Evolutionary conservation across 352 stramenopile genomes (phyloP), one percentile per base, ranked within the genome.

Genomic region (Globisporangium cystogenes): DNA sequence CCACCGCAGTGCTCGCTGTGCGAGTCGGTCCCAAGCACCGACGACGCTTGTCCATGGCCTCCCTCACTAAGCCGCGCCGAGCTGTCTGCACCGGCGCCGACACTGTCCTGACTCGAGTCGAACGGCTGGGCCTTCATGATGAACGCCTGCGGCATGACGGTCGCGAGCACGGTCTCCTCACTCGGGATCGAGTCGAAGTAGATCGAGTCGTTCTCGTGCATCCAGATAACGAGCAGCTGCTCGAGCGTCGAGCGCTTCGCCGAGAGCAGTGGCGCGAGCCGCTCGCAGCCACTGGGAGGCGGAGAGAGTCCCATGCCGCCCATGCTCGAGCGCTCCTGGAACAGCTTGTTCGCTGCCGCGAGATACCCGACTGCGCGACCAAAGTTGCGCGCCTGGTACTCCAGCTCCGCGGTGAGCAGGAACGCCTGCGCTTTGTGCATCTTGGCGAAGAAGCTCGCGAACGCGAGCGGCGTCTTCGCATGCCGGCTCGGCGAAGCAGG

Each of bases 281-380:
- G 51, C 6, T 60, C 43, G 0, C 47, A 53, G 7, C 54, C 50
- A 1, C 39, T 55, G 1, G 64, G 39, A 1, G 66, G 20, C 18
- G 59, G 45, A 4, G 67, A 57, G 0, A 74, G 45, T 1, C 61
- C 62, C 0, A 65, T 2, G 1, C 59, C 55, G 7, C 61, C 39
- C 23, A 72, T 65, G 21, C 65, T 69, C 27, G 48, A 39, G 35
- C 59, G 56, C 20, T 63, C 49, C 23, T 65, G 53, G 27, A 76
- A 60, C 16, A 67, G 59, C 27, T 40, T 53, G 15, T 52, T 24
- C 4, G 70, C 51, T 6, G 57, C 40, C 16, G 37, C 21, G 4
- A 55, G 51, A 33, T 59, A 71, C 20, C 57, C 65, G 31, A 80
- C 70, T 1, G 67, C 67, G 16, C 68, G 59, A 18, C 67, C 67